These are phyloP conservation scores for Purshia tridentata DNA, from an alignment of 306 rosid genomes.

Conservation along the genomic window DNA sequence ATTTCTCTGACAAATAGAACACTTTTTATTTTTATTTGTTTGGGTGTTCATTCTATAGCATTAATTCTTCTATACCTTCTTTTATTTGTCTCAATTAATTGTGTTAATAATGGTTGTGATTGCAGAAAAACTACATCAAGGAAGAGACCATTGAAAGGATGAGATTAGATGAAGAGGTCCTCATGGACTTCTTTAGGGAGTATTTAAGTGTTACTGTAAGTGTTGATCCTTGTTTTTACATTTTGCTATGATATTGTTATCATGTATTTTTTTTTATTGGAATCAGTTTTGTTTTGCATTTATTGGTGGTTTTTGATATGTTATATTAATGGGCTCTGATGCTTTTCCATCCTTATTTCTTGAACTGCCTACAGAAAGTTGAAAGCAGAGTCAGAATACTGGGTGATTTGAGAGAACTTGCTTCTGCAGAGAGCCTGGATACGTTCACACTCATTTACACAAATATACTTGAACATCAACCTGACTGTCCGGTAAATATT, in stretches of 20 bases:
- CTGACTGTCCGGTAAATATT: slow-evolving; percentile 89
- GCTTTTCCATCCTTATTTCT: slow-evolving; percentile 24
- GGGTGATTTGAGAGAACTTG: slow-evolving; percentile 90
- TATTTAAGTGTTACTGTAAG: slow-evolving; percentile 86
- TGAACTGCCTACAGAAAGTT: slow-evolving; percentile 65
- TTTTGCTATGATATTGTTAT: neutral
- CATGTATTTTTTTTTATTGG: neutral
- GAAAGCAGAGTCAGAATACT: slow-evolving; percentile 77
- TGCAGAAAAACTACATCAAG: slow-evolving; percentile 81
- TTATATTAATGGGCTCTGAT: slow-evolving; percentile 13
- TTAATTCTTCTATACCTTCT: neutral
- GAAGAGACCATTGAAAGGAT: slow-evolving; percentile 95
- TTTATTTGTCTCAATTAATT: slow-evolving; percentile 25
- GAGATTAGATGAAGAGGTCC: slow-evolving; percentile 96
- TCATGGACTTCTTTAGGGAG: slow-evolving; percentile 95
- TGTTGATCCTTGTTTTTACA: slow-evolving; percentile 12
- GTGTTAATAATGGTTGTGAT: slow-evolving; percentile 24
- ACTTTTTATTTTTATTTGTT: neutral
- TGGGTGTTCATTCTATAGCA: slow-evolving; percentile 15
- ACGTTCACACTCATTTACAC: slow-evolving; percentile 82
- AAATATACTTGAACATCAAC: slow-evolving; percentile 95
- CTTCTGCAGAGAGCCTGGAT: slow-evolving; percentile 96
- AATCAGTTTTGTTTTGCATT: neutral
- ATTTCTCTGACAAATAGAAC: neutral
- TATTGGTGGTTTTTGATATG: slow-evolving; percentile 4